Conservation (phyloP, 495 filamentous ascomycete genomes). For the Xylaria sp. region DNA sequence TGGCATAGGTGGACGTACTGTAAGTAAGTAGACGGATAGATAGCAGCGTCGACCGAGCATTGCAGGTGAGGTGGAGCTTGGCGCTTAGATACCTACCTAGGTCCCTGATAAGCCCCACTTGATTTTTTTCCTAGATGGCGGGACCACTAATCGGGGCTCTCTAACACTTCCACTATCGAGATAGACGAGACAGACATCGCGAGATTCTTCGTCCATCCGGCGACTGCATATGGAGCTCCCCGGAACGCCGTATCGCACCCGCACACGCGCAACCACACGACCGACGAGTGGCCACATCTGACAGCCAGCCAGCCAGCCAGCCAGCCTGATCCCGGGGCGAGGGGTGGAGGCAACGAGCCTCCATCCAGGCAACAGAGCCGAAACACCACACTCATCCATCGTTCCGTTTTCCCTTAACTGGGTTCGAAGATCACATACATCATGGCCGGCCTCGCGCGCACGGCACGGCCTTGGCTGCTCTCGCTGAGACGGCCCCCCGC, state of each 20-base stretch:
- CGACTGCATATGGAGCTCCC: conserved; percentile 10
- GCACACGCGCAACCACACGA: not conserved
- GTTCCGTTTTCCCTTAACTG: not conserved
- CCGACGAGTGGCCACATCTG: not conserved
- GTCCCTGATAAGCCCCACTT: conserved; percentile 12
- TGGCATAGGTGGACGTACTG: no score
- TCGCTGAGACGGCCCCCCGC: not conserved
- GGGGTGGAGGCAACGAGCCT: conserved; percentile 19
- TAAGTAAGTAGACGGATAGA: not conserved
- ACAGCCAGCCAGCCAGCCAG: no score
- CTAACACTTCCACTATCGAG: conserved; percentile 16
- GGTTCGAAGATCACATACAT: not conserved
- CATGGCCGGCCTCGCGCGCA: conserved; percentile 24
- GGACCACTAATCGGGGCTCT: not conserved
- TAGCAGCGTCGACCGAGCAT: not conserved
- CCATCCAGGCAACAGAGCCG: not conserved
- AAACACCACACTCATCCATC: not conserved
- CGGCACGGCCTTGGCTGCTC: conserved; percentile 26
- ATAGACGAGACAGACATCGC: no score
- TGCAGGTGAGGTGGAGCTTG: not conserved
- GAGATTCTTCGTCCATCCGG: conserved; percentile 15
- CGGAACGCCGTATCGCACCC: not conserved
- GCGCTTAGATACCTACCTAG: not conserved
- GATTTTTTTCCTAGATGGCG: conserved; percentile 16
- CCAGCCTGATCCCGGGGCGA: not conserved